These are phyloP conservation scores for Elsinoe australis DNA, from an alignment of 2,329 filamentous ascomycete genomes.

Conservation along the genomic window DNA sequence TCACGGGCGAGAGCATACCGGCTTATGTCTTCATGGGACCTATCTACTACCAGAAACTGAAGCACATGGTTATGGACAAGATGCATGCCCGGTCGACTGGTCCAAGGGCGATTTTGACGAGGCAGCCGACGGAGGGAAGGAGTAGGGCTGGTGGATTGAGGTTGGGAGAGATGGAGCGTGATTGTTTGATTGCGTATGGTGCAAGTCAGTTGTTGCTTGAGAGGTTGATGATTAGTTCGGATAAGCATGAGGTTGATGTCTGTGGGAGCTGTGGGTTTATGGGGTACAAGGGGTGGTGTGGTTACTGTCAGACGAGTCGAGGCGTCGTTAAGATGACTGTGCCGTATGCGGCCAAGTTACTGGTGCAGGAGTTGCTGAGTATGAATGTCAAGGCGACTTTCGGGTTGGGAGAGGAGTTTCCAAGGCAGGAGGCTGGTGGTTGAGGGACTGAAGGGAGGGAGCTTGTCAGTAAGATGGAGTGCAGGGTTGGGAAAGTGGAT, in stretches of 20 bases:
- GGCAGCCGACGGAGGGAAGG: conserved; percentile 92
- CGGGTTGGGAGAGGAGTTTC: conserved; percentile 91
- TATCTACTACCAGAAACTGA: conserved; percentile 98
- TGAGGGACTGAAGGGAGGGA: neutral
- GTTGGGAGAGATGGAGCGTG: conserved; percentile 96
- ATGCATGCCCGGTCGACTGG: conserved; percentile 95
- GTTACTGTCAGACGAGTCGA: conserved; percentile 78
- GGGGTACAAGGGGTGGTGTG: conserved; percentile 90
- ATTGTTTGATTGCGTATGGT: conserved; percentile 95
- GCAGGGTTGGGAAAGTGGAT: too few species aligned
- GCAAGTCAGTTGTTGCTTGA: conserved; percentile 87
- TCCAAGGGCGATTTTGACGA: conserved; percentile 81
- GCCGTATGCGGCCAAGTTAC: conserved; percentile 91
- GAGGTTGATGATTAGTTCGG: conserved; percentile 87
- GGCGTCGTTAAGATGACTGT: conserved; percentile 89
- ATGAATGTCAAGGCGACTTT: conserved; percentile 97
- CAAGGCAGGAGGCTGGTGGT: conserved; percentile 33
- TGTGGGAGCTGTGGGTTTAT: conserved; percentile 93
- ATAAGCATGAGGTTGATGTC: conserved; percentile 84
- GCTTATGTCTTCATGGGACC: conserved; percentile 98
- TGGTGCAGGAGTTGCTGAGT: conserved; percentile 91
- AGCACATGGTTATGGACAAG: conserved; percentile 99
- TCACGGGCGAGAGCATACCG: conserved; percentile 87
- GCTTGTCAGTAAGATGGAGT: neutral
- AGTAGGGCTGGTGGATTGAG: conserved; percentile 86